These are phyloP conservation scores for Rhynchospora tenuis DNA, from an alignment of 176 grass and related monocot species.

Conservation along the genomic window DNA sequence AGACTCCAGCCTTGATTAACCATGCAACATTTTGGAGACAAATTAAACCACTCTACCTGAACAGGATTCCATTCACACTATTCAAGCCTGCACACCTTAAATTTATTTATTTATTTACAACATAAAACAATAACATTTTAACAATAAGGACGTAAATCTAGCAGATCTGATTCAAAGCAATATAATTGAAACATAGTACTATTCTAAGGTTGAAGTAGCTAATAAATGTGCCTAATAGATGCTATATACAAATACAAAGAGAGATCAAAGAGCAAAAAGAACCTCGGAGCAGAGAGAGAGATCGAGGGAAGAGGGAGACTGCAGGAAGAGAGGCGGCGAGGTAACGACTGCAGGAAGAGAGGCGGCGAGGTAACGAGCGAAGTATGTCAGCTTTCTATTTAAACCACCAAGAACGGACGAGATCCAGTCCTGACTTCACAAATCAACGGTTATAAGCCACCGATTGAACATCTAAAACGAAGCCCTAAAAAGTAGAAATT, in stretches of 20 bases:
- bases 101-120: too few relatives aligned
- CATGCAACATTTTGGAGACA: conserved; percentile 4
- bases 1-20: conserved; percentile 37
- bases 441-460: not conserved
- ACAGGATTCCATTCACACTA: not conserved
- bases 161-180: not conserved
- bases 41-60: conserved; percentile 24
- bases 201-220: not conserved
- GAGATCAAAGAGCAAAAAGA: not conserved
- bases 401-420: not conserved
- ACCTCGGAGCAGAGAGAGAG: not conserved
- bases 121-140: not conserved
- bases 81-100: not conserved
- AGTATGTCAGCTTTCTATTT: not conserved
- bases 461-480: not conserved
- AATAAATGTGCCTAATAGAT: not conserved
- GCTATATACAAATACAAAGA: not conserved
- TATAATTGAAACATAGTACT: not conserved
- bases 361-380: not conserved
- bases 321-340: too few relatives aligned
- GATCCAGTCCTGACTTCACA: not conserved
- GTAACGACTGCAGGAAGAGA: not conserved
- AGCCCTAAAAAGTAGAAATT: not conserved
- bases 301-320: not conserved
- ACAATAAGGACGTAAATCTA: not conserved